Percentiles rank a stretch among this genome's conserved stretches.
These are phyloP conservation scores for Penicillium brevicompactum DNA, from an alignment of 2,329 filamentous ascomycete species.

Conservation along the genomic window DNA sequence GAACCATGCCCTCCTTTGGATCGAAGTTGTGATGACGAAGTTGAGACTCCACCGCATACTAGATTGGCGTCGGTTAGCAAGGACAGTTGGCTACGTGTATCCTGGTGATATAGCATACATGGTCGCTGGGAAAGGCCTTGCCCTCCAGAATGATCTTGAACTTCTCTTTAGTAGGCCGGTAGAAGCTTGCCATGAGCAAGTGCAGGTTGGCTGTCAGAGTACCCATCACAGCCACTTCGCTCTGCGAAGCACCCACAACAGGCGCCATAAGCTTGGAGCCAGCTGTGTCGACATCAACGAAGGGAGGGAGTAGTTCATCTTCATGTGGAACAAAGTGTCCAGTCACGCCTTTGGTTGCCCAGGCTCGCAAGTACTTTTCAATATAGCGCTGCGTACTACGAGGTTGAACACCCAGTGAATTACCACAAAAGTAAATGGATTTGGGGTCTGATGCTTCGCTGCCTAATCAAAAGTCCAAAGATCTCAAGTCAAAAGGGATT, in stretches of 20 bases:
- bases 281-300: conserved; percentile 77
- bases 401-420: conserved; percentile 85
- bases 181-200: conserved; percentile 82
- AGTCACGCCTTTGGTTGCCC: conserved; percentile 80
- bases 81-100: neutral
- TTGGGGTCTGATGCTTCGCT: conserved; percentile 45
- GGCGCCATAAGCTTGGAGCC: conserved; percentile 70
- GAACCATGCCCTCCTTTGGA: conserved; percentile 69
- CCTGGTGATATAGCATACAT: conserved; percentile 53
- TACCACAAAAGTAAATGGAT: conserved; percentile 82
- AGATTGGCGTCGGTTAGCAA: conserved; percentile 15
- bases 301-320: conserved; percentile 69
- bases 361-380: conserved; percentile 74
- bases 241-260: conserved; percentile 71
- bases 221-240: conserved; percentile 86
- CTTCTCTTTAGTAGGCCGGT: conserved; percentile 64
- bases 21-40: conserved; percentile 70
- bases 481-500: neutral
- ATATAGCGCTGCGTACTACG: conserved; percentile 66
- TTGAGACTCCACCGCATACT: conserved; percentile 85
- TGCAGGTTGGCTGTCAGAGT: conserved; percentile 82
- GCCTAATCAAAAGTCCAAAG: neutral
- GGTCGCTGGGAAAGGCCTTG: conserved; percentile 87
- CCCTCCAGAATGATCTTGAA: conserved; percentile 88
- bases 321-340: conserved; percentile 75